phyloP scores from a whole-genome alignment of 1,139 yeast species.

The Yamadazyma spencermartinsiae region DNA sequence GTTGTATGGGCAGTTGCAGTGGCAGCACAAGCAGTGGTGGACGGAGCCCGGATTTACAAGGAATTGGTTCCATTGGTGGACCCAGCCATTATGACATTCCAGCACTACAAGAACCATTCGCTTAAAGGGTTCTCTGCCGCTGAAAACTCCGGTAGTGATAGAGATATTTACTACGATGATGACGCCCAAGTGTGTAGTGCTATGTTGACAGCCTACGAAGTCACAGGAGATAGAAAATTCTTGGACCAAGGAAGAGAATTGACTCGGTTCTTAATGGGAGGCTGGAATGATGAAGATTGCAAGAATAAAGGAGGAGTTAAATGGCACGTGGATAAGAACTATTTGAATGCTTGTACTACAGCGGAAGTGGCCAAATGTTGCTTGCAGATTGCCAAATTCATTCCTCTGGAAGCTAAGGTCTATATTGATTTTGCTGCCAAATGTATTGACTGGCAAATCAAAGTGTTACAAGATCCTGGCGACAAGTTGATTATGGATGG shows the following conservation, averaged over 20 bases:
- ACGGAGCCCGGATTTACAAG: slow-evolving; percentile 60
- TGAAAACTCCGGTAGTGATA: slow-evolving; percentile 54
- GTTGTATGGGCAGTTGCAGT: slow-evolving; percentile 72
- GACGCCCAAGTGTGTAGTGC: slow-evolving; percentile 76
- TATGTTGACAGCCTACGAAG: slow-evolving; percentile 67
- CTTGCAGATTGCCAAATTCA: slow-evolving; percentile 55
- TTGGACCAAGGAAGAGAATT: slow-evolving; percentile 61
- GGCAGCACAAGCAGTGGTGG: slow-evolving; percentile 61
- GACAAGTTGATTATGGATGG: slow-evolving; percentile 68
- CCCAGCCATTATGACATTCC: slow-evolving; percentile 53
- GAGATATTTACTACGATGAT: slow-evolving; percentile 72
- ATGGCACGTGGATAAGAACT: slow-evolving; percentile 66
- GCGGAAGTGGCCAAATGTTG: slow-evolving; percentile 72
- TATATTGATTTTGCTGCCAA: slow-evolving; percentile 55
- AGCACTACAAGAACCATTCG: slow-evolving; percentile 52
- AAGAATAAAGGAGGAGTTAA: slow-evolving; percentile 58
- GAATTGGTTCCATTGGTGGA: slow-evolving; percentile 58
- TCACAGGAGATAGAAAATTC: slow-evolving; percentile 54
- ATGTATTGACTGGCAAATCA: slow-evolving; percentile 57
- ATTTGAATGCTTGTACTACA: slow-evolving; percentile 67
- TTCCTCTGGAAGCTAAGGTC: slow-evolving; percentile 44
- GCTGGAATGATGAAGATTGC: slow-evolving; percentile 52
- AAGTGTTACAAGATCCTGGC: slow-evolving; percentile 49
- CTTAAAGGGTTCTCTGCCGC: slow-evolving; percentile 60
- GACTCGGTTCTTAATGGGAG: slow-evolving; percentile 65